Evolutionary conservation across 345 rosid genomes (phyloP), one percentile per base, ranked within the genome.

Genomic region (Geranium rotundifolium): DNA sequence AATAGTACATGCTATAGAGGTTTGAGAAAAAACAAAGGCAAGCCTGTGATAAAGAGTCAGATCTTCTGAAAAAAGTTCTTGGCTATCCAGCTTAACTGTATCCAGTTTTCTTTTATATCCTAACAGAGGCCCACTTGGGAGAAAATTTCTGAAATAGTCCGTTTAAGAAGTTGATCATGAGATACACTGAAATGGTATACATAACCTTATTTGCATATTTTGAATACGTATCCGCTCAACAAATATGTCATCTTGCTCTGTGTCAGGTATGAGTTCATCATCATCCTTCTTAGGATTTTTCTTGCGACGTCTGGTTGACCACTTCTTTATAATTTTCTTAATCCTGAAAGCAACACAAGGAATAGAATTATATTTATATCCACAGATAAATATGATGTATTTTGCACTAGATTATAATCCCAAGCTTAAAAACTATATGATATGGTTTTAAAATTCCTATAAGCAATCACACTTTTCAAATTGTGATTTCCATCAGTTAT

Each of bases 251-350:
- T 57, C 60, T 16, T 57, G 27, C 14, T 23, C 31, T 19, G 37
- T 19, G 37, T 19, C 50, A 58, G 30, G 14, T 34, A 37, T 13
- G 19, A 65, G 57, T 67, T 89, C 98, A 96, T 84, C 93, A 70
- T 84, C 96, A 74, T 81, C 75, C 73, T 92, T 85, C 75, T 86
- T 83, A 63, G 85, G 81, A 70, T 83, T 88, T 58, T 74, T 82
- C 75, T 76, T 81, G 17, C 15, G 72, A 30, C 17, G 67, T 71
- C 77, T 37, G 56, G 70, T 79, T 52, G 82, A 61, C 76, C 72
- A 82, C 50, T 82, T 80, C 31, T 64, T 15, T 19, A 87, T 72
- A 78, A 92, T 60, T 61, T 76, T 83, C 15, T 77, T 81, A 63
- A 92, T 72, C 85, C 98, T 92, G 80, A 67, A 80, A 73, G 50